Evolutionary conservation across 2,329 filamentous ascomycete species (phyloP), one percentile per base, ranked within the genome.

Genomic region (Apiospora kogelbergensis): DNA sequence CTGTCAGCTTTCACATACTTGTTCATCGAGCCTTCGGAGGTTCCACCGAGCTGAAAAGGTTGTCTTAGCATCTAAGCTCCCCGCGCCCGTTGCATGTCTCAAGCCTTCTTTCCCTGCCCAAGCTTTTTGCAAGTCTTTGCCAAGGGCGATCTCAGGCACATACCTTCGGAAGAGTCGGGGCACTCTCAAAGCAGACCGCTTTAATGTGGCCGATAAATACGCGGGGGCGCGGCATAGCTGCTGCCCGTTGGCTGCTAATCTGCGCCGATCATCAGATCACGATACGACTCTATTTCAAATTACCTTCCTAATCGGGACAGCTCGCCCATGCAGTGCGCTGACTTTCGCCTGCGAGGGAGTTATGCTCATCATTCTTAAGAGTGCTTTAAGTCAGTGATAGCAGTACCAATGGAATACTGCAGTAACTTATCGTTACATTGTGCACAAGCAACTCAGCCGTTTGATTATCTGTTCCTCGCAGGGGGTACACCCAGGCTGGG

Each of bases 261-360:
- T 15, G 20, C 53, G 53, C 17, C 53, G 53, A 60, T 60, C 53
- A 60, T 33, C 53, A 60, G 53, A 60, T 60, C 53, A 60, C 53
- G 53, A 60, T 60, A n/a, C 30, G 53, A 60, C 53, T 37, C 53
- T 60, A 26, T n/a, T n/a, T 15, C 26, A 37, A 60, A 33, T 37
- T 11, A 60, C 53, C 53, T 60, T 60, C 53, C 53, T 60, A 37
- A 60, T 60, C 17, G 53, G 53, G 53, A 37, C 53, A 37, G 53
- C 53, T 37, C 20, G 30, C 30, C 9, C 40, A 60, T 37, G 30
- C 30, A 3, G 4, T 30, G 48, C 15, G 24, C 6, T 30, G 48
- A 17, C 48, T 22, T 15, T 33, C 33, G 33, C 48, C 48, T 15
- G 24, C 13, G 24, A 30, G 48, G 7, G 7, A 33, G 33, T 33